Evolutionary conservation across 2,329 filamentous ascomycete genomes (phyloP), one percentile per base, ranked within the genome.

Genomic region (Epichloe aotearoae): DNA sequence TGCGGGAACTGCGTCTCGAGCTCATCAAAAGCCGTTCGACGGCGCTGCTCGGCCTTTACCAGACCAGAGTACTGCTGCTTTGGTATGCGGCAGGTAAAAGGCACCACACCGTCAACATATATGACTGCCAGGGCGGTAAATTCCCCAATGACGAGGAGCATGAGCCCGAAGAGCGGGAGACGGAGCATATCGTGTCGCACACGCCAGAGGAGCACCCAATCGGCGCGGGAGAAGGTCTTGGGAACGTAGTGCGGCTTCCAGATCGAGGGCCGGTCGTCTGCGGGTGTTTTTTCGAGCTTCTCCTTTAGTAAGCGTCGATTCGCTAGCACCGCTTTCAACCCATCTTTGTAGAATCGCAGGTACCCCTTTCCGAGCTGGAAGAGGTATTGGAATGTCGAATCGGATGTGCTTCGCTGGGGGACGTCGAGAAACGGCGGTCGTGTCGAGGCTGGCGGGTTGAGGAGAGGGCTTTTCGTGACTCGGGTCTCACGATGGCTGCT

Each of bases 321-420:
- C 53, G 72, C 69, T 64, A 80, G 82, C 48, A 95, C 82, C 59
- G 84, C 81, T 62, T 82, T 82, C 34, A 95, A 68, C 17, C 90
- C 91, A 1, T 80, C 76, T 69, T 93, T 95, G 80, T 96, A 97
- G 76, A 97, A 97, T 37, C 68, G 67, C 10, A 85, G 66, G 67
- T 95, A 95, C 48, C 85, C 80, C 64, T 85, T 84, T 55, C 88
- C 91, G 30, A 83, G 69, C 42, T 68, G 64, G 60, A 79, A 77
- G 54, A 79, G 71, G 69, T 86, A 78, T 45, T 56, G 58, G 7
- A 59, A 57, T 2, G 56, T 54, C 15, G 64, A 67, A 19, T 63
- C 56, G 17, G 60, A 60, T 38, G 66, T 60, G 50, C 66, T 66
- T 49, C 79, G 75, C 5, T 66, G 63, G 6, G 87, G 87, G 2